phyloP scores from a whole-genome alignment of 2,329 filamentous ascomycete species.

The Apiospora sp. region DNA sequence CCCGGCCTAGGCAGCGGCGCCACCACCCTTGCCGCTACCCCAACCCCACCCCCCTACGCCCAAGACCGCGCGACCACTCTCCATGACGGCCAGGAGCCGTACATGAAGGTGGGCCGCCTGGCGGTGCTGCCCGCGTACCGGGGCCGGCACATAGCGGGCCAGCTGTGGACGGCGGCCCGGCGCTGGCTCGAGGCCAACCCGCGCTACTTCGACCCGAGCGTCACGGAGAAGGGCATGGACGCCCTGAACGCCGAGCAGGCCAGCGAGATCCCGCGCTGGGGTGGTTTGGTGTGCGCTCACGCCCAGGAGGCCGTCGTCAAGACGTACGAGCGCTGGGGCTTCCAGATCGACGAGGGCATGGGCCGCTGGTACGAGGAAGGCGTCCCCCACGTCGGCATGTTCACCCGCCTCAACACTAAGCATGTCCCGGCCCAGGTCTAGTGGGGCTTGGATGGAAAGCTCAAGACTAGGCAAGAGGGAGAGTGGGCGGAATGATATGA shows the following conservation, averaged over 20 bases:
- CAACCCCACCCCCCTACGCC: conserved; percentile 33
- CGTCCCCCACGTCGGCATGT: conserved; percentile 89
- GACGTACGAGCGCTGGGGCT: conserved; percentile 77
- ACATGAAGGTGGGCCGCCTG: conserved; percentile 82
- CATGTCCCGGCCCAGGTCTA: neutral
- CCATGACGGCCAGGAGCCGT: conserved; percentile 73
- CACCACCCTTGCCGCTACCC: conserved; percentile 32
- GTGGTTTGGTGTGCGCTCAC: conserved; percentile 80
- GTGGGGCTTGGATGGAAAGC: neutral
- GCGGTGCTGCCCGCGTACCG: conserved; percentile 74
- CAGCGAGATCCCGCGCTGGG: conserved; percentile 66
- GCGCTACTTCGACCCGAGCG: conserved; percentile 59
- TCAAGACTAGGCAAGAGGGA: neutral
- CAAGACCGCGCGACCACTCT: conserved; percentile 56
- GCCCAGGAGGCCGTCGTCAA: conserved; percentile 72
- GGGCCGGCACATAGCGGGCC: conserved; percentile 67
- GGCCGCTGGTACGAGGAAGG: conserved; percentile 85
- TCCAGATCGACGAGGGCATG: conserved; percentile 75
- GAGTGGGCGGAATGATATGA: neutral
- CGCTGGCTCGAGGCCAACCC: conserved; percentile 72
- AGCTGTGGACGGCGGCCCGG: conserved; percentile 73
- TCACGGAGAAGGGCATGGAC: conserved; percentile 53
- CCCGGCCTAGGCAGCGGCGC: conserved; percentile 30
- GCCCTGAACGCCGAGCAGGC: conserved; percentile 49
- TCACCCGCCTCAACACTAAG: conserved; percentile 53